A percentile compares a stretch with the other conserved stretches of the same genome.
Evolutionary conservation across 306 rosid genomes (phyloP).

Genomic region (Hippophae tibetana): DNA sequence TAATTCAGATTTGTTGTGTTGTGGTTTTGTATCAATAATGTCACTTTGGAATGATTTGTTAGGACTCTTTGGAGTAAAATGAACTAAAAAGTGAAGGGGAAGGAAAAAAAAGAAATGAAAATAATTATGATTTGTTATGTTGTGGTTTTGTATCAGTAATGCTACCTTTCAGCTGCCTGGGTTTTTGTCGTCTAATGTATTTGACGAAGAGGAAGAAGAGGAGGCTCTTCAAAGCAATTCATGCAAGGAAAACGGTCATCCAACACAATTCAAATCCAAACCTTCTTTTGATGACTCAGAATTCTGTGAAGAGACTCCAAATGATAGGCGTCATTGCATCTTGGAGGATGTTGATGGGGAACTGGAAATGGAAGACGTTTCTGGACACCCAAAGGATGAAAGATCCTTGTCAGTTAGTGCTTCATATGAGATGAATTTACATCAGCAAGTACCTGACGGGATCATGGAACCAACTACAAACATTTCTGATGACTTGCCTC

Average conservation of each 20-base stretch:
- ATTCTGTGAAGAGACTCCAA: constrained; percentile 58
- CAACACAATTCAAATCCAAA: constrained; percentile 34
- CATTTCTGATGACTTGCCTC: constrained; percentile 36
- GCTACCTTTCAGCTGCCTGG: constrained; percentile 98
- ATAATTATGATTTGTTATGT: constrained; percentile 16
- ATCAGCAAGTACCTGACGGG: constrained; percentile 30
- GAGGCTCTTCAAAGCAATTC: constrained; percentile 46
- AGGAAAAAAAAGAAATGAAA: no score
- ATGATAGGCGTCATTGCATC: constrained; percentile 87
- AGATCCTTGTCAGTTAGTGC: constrained; percentile 28
- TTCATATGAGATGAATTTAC: constrained; percentile 43
- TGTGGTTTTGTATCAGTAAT: constrained; percentile 49
- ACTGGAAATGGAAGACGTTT: constrained; percentile 99
- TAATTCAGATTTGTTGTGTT: no score
- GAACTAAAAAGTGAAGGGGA: no score
- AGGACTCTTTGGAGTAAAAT: no score
- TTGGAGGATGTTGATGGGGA: constrained; percentile 97
- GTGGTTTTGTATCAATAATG: no score
- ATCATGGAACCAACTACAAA: constrained; percentile 32
- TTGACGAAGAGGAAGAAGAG: constrained; percentile 69
- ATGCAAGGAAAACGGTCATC: constrained; percentile 43
- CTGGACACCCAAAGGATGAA: constrained; percentile 82
- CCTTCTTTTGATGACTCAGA: constrained; percentile 55
- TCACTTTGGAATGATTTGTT: no score
- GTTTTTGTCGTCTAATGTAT: constrained; percentile 56